A percentile compares a stretch with the other conserved stretches of the same genome.
Evolutionary conservation across 371 early-diverging fungal genomes (phyloP).

Genomic region (Synchytrium microbalum): DNA sequence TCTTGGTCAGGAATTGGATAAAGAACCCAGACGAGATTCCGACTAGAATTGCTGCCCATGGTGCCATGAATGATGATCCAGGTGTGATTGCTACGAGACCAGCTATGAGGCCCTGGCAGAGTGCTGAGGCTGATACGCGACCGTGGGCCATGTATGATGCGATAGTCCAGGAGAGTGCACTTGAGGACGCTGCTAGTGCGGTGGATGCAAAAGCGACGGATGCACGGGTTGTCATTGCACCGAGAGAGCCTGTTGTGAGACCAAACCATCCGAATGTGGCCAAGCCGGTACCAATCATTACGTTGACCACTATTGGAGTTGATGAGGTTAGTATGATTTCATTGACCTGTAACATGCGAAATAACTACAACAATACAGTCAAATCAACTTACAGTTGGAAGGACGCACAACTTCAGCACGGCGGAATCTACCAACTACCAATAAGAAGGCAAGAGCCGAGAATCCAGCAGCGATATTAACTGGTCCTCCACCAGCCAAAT

Average conservation of each 20-base stretch:
- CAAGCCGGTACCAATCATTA: background rate
- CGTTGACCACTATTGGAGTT: background rate
- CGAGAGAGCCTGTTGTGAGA: background rate
- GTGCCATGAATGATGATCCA: slow-evolving; percentile 76
- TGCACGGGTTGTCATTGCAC: background rate
- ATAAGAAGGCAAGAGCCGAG: background rate
- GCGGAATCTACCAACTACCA: background rate
- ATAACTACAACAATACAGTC: background rate
- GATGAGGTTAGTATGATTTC: background rate
- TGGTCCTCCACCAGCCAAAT: slow-evolving; percentile 3
- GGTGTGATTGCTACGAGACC: slow-evolving; percentile 93
- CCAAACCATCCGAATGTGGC: background rate
- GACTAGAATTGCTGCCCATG: slow-evolving; percentile 69
- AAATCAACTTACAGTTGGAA: background rate
- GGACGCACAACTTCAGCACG: background rate
- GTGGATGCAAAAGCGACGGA: background rate
- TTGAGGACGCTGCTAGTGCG: background rate
- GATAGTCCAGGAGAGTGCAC: background rate
- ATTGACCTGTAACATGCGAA: background rate
- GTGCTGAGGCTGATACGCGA: slow-evolving; percentile 76
- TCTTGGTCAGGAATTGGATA: slow-evolving; percentile 65
- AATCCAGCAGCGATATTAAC: background rate
- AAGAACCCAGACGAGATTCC: slow-evolving; percentile 63
- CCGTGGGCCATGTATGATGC: slow-evolving; percentile 17
- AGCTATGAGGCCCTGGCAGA: slow-evolving; percentile 86